Percentiles rank a stretch among this genome's conserved stretches.
Conservation (phyloP, 2,329 filamentous ascomycete genomes). For the Botrytis byssoidea region DNA sequence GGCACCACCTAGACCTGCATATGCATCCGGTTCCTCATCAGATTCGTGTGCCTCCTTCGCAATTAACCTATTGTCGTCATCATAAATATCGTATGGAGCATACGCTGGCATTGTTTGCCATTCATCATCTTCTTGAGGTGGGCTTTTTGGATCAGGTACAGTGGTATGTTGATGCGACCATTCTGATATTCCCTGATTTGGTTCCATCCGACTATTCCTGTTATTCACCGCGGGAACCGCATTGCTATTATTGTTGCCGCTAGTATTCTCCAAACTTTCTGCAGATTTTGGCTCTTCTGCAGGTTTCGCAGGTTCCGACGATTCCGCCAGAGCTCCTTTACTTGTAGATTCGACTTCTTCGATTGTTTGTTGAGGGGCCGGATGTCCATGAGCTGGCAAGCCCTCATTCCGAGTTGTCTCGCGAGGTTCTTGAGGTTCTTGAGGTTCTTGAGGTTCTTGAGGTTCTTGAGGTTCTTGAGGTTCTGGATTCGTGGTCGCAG, state of each 20-base stretch:
- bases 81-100: constrained; percentile 90
- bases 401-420: constrained; percentile 12
- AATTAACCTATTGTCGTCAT: constrained; percentile 85
- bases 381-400: constrained; percentile 9
- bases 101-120: constrained; percentile 97
- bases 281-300: not conserved
- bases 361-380: constrained; percentile 1
- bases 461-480: constrained; percentile 25
- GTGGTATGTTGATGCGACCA: constrained; percentile 86
- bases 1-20: constrained; percentile 78
- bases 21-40: constrained; percentile 67
- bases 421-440: constrained; percentile 24
- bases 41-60: constrained; percentile 73
- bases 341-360: constrained; percentile 20
- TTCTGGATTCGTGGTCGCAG: constrained; percentile 28
- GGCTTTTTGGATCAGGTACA: constrained; percentile 51
- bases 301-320: constrained; percentile 15
- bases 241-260: constrained; percentile 6
- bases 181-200: constrained; percentile 56
- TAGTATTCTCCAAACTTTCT: constrained; percentile 10
- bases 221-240: not conserved
- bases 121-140: constrained; percentile 59
- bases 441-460: constrained; percentile 26
- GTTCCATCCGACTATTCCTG: not conserved
- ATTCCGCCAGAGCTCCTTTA: constrained; percentile 18